Evolutionary conservation across 2,329 filamentous ascomycete genomes (phyloP), one percentile per base, ranked within the genome.

Genomic region (Myriosclerotinia curreyana): DNA sequence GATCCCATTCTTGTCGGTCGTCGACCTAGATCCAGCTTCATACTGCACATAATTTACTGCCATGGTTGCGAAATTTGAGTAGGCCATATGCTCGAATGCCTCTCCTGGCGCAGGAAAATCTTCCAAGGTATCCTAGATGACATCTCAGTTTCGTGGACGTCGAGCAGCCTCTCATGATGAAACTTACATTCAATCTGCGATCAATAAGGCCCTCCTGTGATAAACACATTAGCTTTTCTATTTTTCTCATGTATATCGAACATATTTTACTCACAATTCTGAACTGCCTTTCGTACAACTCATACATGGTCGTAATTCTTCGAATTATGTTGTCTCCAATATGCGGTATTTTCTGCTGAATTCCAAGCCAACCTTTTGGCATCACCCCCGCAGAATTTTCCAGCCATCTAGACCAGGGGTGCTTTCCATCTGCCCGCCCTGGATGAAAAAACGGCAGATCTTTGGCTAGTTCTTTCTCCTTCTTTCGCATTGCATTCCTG

Each of bases 291-390:
- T 52, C 49, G 3, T 52, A 52, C 5, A 52, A 28, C 34, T 44
- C 38, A 44, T 38, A 56, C 38, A 56, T 56, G 17, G 28, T 20
- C 31, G 54, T 56, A 22, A 28, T 44, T 56, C 42, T 40, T 42
- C 54, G 20, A 22, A 44, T 62, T 50, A 65, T 31, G 36, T 58
- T 53, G 22, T 65, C 62, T 8, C 65, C 65, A 25, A 65, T 38
- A 31, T 53, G 42, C 6, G 65, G 62, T 40, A 66, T 62, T 28
- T 65, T 64, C 46, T 66, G 65, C 44, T 66, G 65, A 48, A 66
- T 56, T 25, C 55, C 51, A 22, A 66, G n/a, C 55, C 62, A 64
- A 46, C 48, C 50, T 36, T 28, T 20, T 4, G 20, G 34, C 34
- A 53, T 40, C 22, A 48, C 31, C 1, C 38, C n/a, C 22, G 28